Conservation (phyloP, 1,284 basidiomycete genomes). For the Fomitopsis palustris region DNA sequence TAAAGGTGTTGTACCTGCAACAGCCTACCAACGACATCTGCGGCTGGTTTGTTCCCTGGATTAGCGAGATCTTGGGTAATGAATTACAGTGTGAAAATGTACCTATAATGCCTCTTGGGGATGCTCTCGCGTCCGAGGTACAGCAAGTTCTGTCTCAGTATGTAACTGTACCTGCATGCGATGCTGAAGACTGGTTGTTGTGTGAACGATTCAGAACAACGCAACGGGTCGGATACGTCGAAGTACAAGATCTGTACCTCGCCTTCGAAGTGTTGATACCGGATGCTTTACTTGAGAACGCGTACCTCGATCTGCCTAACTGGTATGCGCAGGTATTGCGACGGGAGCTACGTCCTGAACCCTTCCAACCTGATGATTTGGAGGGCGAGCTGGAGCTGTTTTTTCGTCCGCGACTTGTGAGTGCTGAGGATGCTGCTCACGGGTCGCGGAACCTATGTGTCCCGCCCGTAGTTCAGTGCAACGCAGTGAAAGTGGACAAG, state of each 20-base stretch:
- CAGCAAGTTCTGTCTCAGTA: not conserved
- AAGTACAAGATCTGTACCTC: conserved; percentile 5
- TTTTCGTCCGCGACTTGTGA: not conserved
- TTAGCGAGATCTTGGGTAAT: not conserved
- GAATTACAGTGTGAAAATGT: not conserved
- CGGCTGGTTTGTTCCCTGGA: not conserved
- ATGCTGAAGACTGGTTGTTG: not conserved
- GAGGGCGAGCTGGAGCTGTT: conserved; percentile 4
- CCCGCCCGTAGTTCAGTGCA: not conserved
- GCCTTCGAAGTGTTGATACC: not conserved
- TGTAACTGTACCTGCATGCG: not conserved
- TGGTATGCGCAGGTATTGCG: not conserved
- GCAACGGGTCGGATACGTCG: not conserved
- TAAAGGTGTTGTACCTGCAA: not conserved
- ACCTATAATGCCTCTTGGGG: not conserved
- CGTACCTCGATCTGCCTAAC: conserved; percentile 8
- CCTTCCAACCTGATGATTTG: not conserved
- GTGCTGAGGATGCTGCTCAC: not conserved
- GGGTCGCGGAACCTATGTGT: not conserved
- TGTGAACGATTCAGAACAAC: not conserved
- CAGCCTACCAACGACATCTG: not conserved
- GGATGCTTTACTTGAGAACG: not conserved
- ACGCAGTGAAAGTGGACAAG: not conserved
- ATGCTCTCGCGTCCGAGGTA: not conserved
- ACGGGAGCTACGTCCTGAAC: not conserved